A percentile compares a stretch with the other conserved stretches of the same genome.
These are phyloP conservation scores for Blyttiomyces sp. DNA, from an alignment of 371 early-diverging fungal genomes.

Conservation along the genomic window DNA sequence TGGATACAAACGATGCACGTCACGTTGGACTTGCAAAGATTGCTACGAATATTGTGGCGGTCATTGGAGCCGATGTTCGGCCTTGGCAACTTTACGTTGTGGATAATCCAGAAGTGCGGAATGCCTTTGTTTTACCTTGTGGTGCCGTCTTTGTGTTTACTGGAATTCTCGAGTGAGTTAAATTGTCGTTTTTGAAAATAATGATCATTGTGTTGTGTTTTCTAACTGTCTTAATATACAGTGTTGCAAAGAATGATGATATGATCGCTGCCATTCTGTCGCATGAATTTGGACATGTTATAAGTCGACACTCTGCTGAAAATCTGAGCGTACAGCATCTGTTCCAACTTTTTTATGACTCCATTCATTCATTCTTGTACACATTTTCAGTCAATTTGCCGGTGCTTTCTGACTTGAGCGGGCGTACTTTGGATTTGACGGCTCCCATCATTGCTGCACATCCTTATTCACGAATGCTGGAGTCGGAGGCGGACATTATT, in stretches of 20 bases:
- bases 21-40: neutral
- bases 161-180: constrained; percentile 67
- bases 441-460: constrained; percentile 25
- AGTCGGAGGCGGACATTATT: constrained; percentile 40
- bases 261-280: constrained; percentile 32
- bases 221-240: neutral
- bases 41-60: constrained; percentile 24
- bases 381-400: constrained; percentile 37
- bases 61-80: constrained; percentile 30
- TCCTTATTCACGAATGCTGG: constrained; percentile 42
- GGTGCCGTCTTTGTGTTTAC: constrained; percentile 91
- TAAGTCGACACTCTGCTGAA: constrained; percentile 33
- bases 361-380: constrained; percentile 34
- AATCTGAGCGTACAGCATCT: constrained; percentile 20
- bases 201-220: neutral
- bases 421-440: constrained; percentile 24
- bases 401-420: constrained; percentile 33
- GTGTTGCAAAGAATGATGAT: neutral
- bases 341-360: constrained; percentile 22
- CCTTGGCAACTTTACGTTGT: constrained; percentile 37
- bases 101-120: constrained; percentile 36
- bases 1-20: constrained; percentile 13
- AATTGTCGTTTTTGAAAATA: too few relatives aligned
- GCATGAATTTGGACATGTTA: constrained; percentile 37
- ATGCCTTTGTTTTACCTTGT: constrained; percentile 86